Conservation (phyloP, 2,329 filamentous ascomycete genomes). For the Bipolaris sorokiniana region DNA sequence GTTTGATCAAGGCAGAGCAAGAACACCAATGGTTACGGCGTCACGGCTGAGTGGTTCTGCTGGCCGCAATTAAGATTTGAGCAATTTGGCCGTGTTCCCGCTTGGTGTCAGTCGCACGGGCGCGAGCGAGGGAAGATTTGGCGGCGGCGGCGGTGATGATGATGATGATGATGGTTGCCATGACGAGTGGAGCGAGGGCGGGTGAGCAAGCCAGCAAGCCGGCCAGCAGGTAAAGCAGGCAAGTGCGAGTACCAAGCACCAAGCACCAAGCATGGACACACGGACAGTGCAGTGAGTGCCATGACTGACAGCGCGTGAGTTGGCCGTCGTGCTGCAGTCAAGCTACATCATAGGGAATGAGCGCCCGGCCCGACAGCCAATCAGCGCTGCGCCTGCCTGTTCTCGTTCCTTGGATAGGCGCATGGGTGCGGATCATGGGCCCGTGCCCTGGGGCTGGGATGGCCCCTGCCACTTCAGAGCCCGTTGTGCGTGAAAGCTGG, state of each 20-base stretch:
- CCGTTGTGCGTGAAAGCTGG: conserved; percentile 14
- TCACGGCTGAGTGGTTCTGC: conserved; percentile 19
- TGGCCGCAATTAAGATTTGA: conserved; percentile 31
- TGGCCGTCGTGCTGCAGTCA: conserved; percentile 10
- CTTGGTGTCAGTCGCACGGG: conserved; percentile 8
- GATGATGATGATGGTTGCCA: background rate
- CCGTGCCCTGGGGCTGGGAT: conserved; percentile 14
- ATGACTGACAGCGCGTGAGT: background rate
- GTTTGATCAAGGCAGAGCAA: background rate
- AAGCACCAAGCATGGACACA: no score
- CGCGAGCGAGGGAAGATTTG: background rate
- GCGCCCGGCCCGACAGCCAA: conserved; percentile 23
- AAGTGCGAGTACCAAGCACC: no score
- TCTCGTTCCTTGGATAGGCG: conserved; percentile 21
- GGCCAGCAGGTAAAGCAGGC: no score
- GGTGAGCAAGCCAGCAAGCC: no score
- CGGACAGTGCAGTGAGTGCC: background rate
- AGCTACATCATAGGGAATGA: conserved; percentile 26
- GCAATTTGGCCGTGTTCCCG: conserved; percentile 12
- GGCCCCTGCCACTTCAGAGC: conserved; percentile 17
- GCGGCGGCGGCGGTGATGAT: background rate
- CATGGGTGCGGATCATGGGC: conserved; percentile 22
- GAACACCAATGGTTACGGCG: conserved; percentile 11
- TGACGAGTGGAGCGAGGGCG: background rate
- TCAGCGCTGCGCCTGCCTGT: conserved; percentile 8